Percentiles rank a stretch among this genome's conserved stretches.
Conservation (phyloP, 805 yeast genomes). For the Candida montana region DNA sequence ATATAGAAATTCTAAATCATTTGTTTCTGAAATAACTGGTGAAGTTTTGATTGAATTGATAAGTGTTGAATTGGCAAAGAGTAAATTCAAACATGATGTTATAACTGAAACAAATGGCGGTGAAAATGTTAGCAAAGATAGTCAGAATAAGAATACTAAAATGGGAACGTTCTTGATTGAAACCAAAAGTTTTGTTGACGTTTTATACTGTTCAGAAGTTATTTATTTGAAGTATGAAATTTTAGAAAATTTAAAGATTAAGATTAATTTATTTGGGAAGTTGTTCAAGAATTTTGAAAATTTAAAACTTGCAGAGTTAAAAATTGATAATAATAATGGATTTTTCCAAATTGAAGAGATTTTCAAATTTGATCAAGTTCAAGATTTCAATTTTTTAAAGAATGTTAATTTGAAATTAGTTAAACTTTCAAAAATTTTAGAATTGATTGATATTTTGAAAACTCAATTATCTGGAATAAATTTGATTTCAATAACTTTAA, state of each 20-base stretch:
- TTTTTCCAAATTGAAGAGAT: slow-evolving; percentile 4
- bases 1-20: slow-evolving; percentile 4
- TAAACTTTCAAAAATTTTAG: slow-evolving; percentile 22
- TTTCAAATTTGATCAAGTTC: slow-evolving; percentile 25
- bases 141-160: slow-evolving; percentile 5
- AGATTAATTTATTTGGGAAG: slow-evolving; percentile 8
- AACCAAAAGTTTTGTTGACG: slow-evolving; percentile 31
- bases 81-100: slow-evolving; percentile 5
- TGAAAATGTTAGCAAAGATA: no score
- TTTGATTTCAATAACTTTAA: slow-evolving; percentile 21
- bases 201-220: slow-evolving; percentile 32
- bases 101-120: slow-evolving; percentile 7
- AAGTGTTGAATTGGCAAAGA: slow-evolving; percentile 1
- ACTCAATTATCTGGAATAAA: slow-evolving; percentile 14
- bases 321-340: slow-evolving; percentile 12
- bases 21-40: slow-evolving; percentile 5
- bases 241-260: slow-evolving; percentile 3
- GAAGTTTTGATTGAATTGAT: slow-evolving; percentile 7
- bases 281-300: slow-evolving; percentile 7
- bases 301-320: slow-evolving; percentile 13
- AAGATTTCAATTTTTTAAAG: slow-evolving; percentile 20
- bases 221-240: slow-evolving; percentile 24
- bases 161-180: slow-evolving; percentile 25
- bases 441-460: slow-evolving; percentile 20
- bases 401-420: slow-evolving; percentile 11